These are phyloP conservation scores for Escallonia rubra DNA, from an alignment of 129 eudicot genomes.

Conservation along the genomic window DNA sequence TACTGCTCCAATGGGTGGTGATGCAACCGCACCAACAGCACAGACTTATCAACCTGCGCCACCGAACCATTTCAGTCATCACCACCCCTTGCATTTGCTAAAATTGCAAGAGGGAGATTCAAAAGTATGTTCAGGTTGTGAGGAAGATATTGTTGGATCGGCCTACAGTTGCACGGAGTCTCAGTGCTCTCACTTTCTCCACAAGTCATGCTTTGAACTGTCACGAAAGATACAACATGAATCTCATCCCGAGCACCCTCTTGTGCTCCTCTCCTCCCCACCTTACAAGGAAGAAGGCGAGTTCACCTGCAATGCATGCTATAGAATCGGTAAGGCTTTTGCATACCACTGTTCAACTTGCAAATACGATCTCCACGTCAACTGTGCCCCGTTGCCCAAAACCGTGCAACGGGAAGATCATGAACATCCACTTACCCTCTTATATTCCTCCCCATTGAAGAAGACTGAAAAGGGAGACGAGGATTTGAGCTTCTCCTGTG, in stretches of 20 bases:
- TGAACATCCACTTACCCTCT: conserved; percentile 39
- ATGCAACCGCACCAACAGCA: not conserved
- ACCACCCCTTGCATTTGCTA: conserved; percentile 25
- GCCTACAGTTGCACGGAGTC: conserved; percentile 27
- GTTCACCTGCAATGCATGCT: conserved; percentile 62
- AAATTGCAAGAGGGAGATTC: conserved; percentile 19
- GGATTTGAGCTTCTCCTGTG: conserved; percentile 24
- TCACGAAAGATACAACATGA: conserved; percentile 40
- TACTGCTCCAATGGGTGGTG: conserved; percentile 12
- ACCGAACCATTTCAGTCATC: conserved; percentile 59
- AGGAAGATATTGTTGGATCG: conserved; percentile 24
- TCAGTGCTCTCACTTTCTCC: conserved; percentile 37
- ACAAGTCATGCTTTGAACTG: conserved; percentile 32
- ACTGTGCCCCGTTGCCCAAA: conserved; percentile 53
- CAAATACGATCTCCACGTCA: conserved; percentile 53
- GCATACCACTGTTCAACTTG: conserved; percentile 61
- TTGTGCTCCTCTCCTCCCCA: conserved; percentile 35
- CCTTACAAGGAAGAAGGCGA: conserved; percentile 12
- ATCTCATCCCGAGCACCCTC: conserved; percentile 57
- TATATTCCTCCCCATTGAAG: conserved; percentile 35
- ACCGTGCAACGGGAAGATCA: conserved; percentile 44
- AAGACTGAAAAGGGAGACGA: conserved; percentile 14
- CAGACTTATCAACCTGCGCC: not conserved
- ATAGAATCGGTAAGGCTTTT: conserved; percentile 42
- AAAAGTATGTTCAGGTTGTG: conserved; percentile 37